Percentiles rank a stretch among this genome's conserved stretches.
Conservation (phyloP, 495 filamentous ascomycete species). For the Baudoinia panamericana region DNA sequence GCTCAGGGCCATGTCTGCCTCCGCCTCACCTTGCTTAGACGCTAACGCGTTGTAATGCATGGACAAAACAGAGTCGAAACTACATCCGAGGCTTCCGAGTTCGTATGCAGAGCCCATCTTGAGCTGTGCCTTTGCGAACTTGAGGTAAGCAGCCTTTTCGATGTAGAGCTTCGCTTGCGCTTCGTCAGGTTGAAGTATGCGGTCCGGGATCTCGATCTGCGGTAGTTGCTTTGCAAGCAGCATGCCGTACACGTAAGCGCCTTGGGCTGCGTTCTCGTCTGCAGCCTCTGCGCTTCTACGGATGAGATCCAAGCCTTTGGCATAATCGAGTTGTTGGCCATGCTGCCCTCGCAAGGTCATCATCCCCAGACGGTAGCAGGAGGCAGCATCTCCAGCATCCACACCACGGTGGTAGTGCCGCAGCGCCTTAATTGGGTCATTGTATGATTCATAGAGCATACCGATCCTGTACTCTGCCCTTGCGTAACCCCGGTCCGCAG, state of each 20-base stretch:
- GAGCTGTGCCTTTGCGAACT: conserved; percentile 91
- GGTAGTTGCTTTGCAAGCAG: conserved; percentile 79
- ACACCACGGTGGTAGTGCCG: conserved; percentile 76
- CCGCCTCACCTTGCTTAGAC: conserved; percentile 72
- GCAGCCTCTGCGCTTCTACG: conserved; percentile 69
- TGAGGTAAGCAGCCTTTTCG: conserved; percentile 91
- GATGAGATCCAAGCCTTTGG: conserved; percentile 67
- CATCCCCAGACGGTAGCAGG: conserved; percentile 91
- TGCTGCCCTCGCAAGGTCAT: conserved; percentile 92
- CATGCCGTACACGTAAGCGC: conserved; percentile 95
- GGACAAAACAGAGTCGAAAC: conserved; percentile 84
- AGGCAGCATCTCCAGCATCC: conserved; percentile 71
- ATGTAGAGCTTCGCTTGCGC: conserved; percentile 71
- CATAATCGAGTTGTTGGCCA: conserved; percentile 69
- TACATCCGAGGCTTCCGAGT: conserved; percentile 80
- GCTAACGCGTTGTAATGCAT: conserved; percentile 93
- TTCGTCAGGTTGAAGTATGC: conserved; percentile 59
- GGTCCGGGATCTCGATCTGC: conserved; percentile 68
- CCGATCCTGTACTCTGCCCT: conserved; percentile 93
- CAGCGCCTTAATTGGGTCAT: conserved; percentile 80
- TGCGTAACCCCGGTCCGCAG: conserved; percentile 85
- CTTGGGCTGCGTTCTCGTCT: conserved; percentile 94
- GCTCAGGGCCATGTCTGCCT: conserved; percentile 92
- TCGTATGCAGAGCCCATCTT: conserved; percentile 98
- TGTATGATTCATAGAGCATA: conserved; percentile 93